Percentiles rank a stretch among this genome's conserved stretches.
Evolutionary conservation across 176 grass and related monocot genomes (phyloP).

Genomic region (Bolboschoenus planiculmis): DNA sequence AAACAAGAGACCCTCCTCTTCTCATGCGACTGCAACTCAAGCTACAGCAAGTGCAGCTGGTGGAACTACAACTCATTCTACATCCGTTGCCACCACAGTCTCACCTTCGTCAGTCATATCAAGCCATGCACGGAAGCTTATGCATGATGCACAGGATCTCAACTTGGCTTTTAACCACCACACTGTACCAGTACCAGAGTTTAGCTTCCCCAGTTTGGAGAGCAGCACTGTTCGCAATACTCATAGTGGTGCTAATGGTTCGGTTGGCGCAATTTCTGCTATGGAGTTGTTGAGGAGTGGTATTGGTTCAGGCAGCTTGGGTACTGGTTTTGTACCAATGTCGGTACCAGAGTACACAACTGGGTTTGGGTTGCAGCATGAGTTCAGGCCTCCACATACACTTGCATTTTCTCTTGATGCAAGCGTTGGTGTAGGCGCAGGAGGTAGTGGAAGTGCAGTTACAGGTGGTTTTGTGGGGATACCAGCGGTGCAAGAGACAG

Average conservation of each 20-base stretch:
- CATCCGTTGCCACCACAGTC: not conserved
- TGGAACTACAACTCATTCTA: constrained; percentile 26
- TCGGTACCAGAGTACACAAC: constrained; percentile 54
- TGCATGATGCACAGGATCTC: constrained; percentile 62
- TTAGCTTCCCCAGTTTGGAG: constrained; percentile 68
- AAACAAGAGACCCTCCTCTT: constrained; percentile 78
- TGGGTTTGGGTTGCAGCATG: constrained; percentile 53
- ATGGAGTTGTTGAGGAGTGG: constrained; percentile 87
- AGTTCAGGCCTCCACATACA: constrained; percentile 37
- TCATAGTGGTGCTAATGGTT: constrained; percentile 8
- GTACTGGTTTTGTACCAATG: constrained; percentile 37
- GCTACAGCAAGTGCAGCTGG: constrained; percentile 16
- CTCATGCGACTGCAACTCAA: constrained; percentile 17
- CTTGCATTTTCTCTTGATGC: constrained; percentile 60
- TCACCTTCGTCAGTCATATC: constrained; percentile 34
- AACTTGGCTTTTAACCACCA: constrained; percentile 74
- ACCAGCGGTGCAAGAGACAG: constrained; percentile 43
- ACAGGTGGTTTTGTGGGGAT: constrained; percentile 30
- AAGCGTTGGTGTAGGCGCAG: constrained; percentile 17
- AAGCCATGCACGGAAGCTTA: constrained; percentile 35
- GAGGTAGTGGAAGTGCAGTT: constrained; percentile 9
- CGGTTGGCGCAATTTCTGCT: constrained; percentile 54
- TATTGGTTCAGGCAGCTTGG: constrained; percentile 18
- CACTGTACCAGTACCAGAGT: constrained; percentile 31
- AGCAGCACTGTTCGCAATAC: constrained; percentile 42